phyloP scores from a whole-genome alignment of 2,329 filamentous ascomycete species.

The Fonsecaea pugnacius region DNA sequence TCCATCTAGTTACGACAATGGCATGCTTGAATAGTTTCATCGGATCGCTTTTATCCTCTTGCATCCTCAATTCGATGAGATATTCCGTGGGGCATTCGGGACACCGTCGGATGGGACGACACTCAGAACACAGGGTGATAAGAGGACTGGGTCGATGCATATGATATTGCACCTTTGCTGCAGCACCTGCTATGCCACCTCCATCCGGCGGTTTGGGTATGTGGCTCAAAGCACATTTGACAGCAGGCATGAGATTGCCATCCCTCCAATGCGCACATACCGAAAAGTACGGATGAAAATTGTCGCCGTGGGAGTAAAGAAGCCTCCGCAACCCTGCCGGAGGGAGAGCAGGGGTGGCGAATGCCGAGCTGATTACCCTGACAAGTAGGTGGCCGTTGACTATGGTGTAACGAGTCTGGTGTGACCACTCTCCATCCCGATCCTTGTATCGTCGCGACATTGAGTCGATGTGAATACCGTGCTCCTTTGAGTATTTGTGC shows the following conservation, averaged over 20 bases:
- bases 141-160: conserved; percentile 48
- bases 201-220: conserved; percentile 54
- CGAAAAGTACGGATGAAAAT: conserved; percentile 65
- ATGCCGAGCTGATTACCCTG: conserved; percentile 60
- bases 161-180: conserved; percentile 40
- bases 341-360: conserved; percentile 58
- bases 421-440: conserved; percentile 55
- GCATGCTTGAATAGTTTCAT: conserved; percentile 61
- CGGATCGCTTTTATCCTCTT: conserved; percentile 58
- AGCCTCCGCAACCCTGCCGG: conserved; percentile 59
- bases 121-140: conserved; percentile 58
- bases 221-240: conserved; percentile 65
- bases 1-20: conserved; percentile 65
- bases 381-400: conserved; percentile 61
- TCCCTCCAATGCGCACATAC: conserved; percentile 67
- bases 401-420: conserved; percentile 60
- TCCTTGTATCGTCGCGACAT: conserved; percentile 60
- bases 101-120: conserved; percentile 64
- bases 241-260: conserved; percentile 62
- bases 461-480: conserved; percentile 54
- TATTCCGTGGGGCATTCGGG: conserved; percentile 67
- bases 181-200: conserved; percentile 48
- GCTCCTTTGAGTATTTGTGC: conserved; percentile 50
- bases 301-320: conserved; percentile 62
- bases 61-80: conserved; percentile 62